Percentiles rank a stretch among this genome's conserved stretches.
These are phyloP conservation scores for Aspergillus fijiensis DNA, from an alignment of 2,329 filamentous ascomycete species.

Conservation along the genomic window DNA sequence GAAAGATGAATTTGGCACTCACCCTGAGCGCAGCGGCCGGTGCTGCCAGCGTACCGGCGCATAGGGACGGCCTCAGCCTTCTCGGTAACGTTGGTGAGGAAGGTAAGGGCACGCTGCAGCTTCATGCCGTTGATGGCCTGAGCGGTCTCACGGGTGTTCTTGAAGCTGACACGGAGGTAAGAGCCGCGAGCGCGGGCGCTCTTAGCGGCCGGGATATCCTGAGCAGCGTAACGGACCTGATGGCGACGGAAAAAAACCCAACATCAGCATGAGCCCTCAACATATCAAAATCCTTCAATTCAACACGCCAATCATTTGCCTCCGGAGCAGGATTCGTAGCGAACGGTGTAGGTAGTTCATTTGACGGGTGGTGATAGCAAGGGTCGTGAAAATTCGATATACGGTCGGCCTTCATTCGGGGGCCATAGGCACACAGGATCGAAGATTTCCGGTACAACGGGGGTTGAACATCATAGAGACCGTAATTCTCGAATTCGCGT, in stretches of 20 bases:
- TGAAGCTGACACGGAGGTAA: constrained; percentile 99
- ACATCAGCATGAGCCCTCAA: constrained; percentile 28
- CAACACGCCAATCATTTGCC: neutral
- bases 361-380: neutral
- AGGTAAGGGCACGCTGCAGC: constrained; percentile 87
- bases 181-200: constrained; percentile 97
- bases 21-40: constrained; percentile 96
- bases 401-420: constrained; percentile 7
- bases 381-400: constrained; percentile 4
- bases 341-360: neutral
- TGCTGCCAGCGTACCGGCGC: constrained; percentile 95
- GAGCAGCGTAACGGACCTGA: constrained; percentile 94
- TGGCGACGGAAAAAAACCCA: constrained; percentile 20
- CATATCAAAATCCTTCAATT: constrained; percentile 4
- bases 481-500: neutral
- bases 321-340: constrained; percentile 4
- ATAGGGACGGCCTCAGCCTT: constrained; percentile 98
- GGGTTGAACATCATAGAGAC: constrained; percentile 3
- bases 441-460: constrained; percentile 14
- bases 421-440: constrained; percentile 7
- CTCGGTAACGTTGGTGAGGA: constrained; percentile 97
- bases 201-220: constrained; percentile 82
- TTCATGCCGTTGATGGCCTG: constrained; percentile 99
- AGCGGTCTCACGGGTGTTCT: constrained; percentile 99
- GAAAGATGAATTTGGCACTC: constrained; percentile 51